phyloP scores from a whole-genome alignment of 2,329 filamentous ascomycete species.

The Fusarium decemcellulare region DNA sequence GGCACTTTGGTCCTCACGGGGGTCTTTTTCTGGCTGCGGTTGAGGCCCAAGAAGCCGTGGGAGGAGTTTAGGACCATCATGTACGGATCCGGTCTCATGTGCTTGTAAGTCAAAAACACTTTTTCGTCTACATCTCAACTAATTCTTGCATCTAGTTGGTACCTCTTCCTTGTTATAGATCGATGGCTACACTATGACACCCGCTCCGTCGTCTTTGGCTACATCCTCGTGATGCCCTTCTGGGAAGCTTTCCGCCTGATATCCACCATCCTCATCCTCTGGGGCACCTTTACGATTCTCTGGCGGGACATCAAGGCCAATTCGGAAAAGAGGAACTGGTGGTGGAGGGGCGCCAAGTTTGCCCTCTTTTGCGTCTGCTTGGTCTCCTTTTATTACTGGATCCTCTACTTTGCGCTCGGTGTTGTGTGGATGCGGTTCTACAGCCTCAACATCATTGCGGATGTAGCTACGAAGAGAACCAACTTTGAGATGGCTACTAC shows the following conservation, averaged over 20 bases:
- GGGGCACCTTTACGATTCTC: slow-evolving; percentile 25
- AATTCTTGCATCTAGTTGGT: slow-evolving; percentile 4
- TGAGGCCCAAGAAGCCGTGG: slow-evolving; percentile 8
- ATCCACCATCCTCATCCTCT: slow-evolving; percentile 22
- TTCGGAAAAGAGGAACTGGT: slow-evolving; percentile 1
- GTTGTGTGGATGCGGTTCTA: slow-evolving; percentile 28
- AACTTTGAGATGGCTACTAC: slow-evolving; percentile 25
- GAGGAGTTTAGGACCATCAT: slow-evolving; percentile 20
- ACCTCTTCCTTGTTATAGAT: slow-evolving; percentile 17
- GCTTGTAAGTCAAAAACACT: slow-evolving; percentile 5
- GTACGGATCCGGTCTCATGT: slow-evolving; percentile 10
- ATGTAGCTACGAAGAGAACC: slow-evolving; percentile 23
- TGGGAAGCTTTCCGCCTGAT: slow-evolving; percentile 23
- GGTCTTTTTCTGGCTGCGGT: slow-evolving; percentile 1
- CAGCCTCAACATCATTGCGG: slow-evolving; percentile 20
- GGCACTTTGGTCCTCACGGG: background rate
- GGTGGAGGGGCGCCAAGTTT: slow-evolving; percentile 20
- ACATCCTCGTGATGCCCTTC: slow-evolving; percentile 25
- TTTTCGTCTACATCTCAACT: too few species aligned
- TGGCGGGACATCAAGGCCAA: slow-evolving; percentile 14
- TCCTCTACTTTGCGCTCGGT: slow-evolving; percentile 17
- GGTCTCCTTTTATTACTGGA: slow-evolving; percentile 24
- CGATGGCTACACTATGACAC: slow-evolving; percentile 25
- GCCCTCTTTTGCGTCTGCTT: slow-evolving; percentile 16
- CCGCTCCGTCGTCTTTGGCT: slow-evolving; percentile 12